Conservation (phyloP, 805 yeast genomes). For the Danielia oregonensis region DNA sequence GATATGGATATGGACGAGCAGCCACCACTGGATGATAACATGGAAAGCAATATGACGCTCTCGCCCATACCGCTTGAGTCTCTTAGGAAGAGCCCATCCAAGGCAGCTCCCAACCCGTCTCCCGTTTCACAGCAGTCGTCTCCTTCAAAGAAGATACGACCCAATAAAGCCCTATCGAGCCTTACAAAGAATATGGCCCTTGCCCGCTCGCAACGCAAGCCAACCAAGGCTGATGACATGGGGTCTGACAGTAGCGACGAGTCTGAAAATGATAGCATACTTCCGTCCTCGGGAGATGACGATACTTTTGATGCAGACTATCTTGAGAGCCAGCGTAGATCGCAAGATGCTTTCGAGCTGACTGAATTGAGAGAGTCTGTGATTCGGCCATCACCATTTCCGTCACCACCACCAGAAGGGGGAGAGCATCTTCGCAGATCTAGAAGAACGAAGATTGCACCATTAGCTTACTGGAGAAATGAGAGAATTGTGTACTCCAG, state of each 20-base stretch:
- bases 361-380: conserved; percentile 7
- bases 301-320: conserved; percentile 2
- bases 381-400: conserved; percentile 31
- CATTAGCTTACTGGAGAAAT: conserved; percentile 81
- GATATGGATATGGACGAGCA: background rate
- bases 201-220: too few relatives aligned
- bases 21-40: background rate
- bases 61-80: conserved; percentile 3
- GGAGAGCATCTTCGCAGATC: conserved; percentile 69
- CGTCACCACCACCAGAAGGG: conserved; percentile 45
- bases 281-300: background rate
- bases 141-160: background rate
- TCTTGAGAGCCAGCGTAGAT: background rate
- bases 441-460: conserved; percentile 59
- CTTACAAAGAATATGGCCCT: background rate
- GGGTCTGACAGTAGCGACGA: background rate
- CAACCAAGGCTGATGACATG: too few relatives aligned
- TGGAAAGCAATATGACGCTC: conserved; percentile 1
- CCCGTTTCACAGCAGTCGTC: background rate
- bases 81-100: background rate
- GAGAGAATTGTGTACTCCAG: conserved; percentile 62
- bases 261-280: background rate
- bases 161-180: background rate
- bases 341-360: background rate
- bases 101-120: background rate